These are phyloP conservation scores for Diplodia scrobiculata DNA, from an alignment of 2,329 filamentous ascomycete species.

Conservation along the genomic window DNA sequence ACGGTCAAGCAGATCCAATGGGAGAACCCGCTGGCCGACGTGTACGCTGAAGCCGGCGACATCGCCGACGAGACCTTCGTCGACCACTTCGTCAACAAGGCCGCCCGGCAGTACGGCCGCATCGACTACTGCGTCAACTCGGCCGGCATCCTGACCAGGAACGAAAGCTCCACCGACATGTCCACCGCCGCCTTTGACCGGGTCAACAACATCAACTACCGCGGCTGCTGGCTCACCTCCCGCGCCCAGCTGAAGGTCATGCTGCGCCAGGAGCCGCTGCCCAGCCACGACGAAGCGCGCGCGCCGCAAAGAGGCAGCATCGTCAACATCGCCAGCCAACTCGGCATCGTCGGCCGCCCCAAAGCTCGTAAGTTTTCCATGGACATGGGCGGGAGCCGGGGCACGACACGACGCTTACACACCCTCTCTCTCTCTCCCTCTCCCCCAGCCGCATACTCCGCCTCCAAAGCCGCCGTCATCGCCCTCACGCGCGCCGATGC, in stretches of 20 bases:
- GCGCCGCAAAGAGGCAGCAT: slow-evolving; percentile 48
- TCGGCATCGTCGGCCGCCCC: slow-evolving; percentile 46
- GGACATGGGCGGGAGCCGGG: no score
- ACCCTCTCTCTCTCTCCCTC: no score
- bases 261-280: slow-evolving; percentile 53
- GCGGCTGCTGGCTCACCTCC: slow-evolving; percentile 61
- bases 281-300: slow-evolving; percentile 54
- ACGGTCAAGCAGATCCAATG: slow-evolving; percentile 42
- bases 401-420: not conserved
- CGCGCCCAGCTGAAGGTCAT: slow-evolving; percentile 56
- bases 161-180: slow-evolving; percentile 52
- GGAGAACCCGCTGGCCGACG: slow-evolving; percentile 41
- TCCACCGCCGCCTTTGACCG: slow-evolving; percentile 54
- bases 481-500: slow-evolving; percentile 60
- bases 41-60: slow-evolving; percentile 49
- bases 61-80: slow-evolving; percentile 54
- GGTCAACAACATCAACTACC: slow-evolving; percentile 60
- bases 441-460: slow-evolving; percentile 56
- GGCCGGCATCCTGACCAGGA: slow-evolving; percentile 55
- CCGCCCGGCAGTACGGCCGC: slow-evolving; percentile 46
- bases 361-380: slow-evolving; percentile 40
- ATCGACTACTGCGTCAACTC: slow-evolving; percentile 61
- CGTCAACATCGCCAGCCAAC: slow-evolving; percentile 59
- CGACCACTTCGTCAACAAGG: slow-evolving; percentile 42
- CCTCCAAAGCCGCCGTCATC: slow-evolving; percentile 61